These are phyloP conservation scores for Eragrostis curvula DNA, from an alignment of 176 grass and related monocot species.

Conservation along the genomic window DNA sequence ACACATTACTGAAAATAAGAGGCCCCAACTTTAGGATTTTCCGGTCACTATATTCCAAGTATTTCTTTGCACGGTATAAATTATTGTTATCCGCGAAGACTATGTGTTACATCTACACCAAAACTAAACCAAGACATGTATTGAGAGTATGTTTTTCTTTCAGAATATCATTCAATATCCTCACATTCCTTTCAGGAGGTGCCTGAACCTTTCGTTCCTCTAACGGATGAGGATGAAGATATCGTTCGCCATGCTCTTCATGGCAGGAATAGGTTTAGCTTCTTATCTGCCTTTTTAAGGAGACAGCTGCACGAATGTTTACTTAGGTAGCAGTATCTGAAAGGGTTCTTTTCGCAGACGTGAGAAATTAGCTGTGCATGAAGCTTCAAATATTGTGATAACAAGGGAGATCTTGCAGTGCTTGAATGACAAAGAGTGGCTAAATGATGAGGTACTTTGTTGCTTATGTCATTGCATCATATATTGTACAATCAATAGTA, in stretches of 20 bases:
- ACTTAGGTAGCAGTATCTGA: constrained; percentile 33
- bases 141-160: constrained; percentile 1
- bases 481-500: background rate
- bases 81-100: background rate
- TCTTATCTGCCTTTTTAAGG: constrained; percentile 28
- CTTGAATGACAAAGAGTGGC: constrained; percentile 60
- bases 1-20: constrained; percentile 4
- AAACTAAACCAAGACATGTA: background rate
- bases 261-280: constrained; percentile 55
- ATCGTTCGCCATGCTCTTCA: constrained; percentile 53
- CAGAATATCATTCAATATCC: background rate
- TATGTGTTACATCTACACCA: constrained; percentile 19
- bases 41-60: background rate
- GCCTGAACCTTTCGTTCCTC: constrained; percentile 56
- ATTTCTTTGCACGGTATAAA: background rate
- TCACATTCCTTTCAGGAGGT: constrained; percentile 46
- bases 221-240: constrained; percentile 69
- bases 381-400: constrained; percentile 77
- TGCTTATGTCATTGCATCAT: constrained; percentile 17
- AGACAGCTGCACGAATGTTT: background rate
- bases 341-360: constrained; percentile 27
- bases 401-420: constrained; percentile 77
- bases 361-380: constrained; percentile 59
- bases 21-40: background rate
- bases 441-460: constrained; percentile 79